Evolutionary conservation across 208 protist species (phyloP).

Genomic region (Acanthamoeba lenticulata): DNA sequence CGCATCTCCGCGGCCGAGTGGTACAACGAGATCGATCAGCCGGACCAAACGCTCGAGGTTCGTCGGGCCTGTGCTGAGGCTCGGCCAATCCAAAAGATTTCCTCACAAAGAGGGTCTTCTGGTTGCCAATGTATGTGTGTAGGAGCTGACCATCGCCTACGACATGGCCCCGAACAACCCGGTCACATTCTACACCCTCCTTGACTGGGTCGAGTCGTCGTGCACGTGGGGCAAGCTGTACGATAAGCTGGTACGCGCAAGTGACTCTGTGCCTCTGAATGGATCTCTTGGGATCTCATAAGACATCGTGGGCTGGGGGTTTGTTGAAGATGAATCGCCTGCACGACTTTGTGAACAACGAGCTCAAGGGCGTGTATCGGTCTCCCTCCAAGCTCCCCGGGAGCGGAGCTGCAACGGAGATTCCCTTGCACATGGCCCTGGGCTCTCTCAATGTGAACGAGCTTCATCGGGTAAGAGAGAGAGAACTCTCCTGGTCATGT

Average conservation of each 20-base stretch:
- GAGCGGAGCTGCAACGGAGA: not conserved
- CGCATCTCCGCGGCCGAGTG: not conserved
- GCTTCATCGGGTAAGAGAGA: not conserved
- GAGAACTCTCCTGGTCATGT: too few species aligned
- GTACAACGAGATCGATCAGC: not conserved
- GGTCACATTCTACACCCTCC: not conserved
- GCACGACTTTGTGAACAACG: not conserved
- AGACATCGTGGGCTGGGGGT: not conserved
- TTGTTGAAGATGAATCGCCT: not conserved
- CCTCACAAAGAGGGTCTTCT: too few species aligned
- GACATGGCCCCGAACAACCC: not conserved
- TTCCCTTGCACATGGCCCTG: not conserved
- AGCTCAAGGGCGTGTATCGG: not conserved
- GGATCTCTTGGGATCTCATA: too few species aligned
- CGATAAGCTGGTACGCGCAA: not conserved
- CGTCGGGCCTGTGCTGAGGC: not conserved
- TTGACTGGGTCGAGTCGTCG: not conserved
- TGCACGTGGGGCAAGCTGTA: slow-evolving; percentile 29
- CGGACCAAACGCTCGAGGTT: not conserved
- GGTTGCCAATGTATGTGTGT: too few species aligned
- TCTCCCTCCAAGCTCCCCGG: not conserved
- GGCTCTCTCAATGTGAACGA: not conserved
- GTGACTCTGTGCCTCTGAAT: not conserved
- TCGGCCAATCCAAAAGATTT: not conserved
- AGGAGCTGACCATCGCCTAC: not conserved